These are phyloP conservation scores for Punica granatum DNA, from an alignment of 345 rosid species.

Conservation along the genomic window DNA sequence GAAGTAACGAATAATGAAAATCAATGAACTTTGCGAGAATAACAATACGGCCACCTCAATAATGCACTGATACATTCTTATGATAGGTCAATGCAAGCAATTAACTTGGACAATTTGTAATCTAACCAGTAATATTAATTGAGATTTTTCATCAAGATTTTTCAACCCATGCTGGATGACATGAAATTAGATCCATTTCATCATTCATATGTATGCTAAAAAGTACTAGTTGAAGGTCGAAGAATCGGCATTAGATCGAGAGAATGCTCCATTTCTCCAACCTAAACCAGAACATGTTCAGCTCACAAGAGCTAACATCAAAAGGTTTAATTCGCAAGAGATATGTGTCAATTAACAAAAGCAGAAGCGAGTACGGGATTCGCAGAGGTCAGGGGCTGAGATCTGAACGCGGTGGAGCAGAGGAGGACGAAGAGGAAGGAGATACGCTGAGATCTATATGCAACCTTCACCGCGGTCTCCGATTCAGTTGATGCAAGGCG, in stretches of 20 bases:
- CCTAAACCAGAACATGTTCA: too few species aligned
- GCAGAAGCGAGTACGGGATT: neutral
- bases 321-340: too few species aligned
- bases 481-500: slow-evolving; percentile 99
- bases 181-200: neutral
- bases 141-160: neutral
- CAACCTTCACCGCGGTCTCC: slow-evolving; percentile 67
- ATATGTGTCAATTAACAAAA: neutral
- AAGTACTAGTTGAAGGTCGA: neutral
- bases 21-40: too few species aligned
- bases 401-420: slow-evolving; percentile 3
- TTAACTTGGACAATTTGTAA: too few species aligned
- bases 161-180: neutral
- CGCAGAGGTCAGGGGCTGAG: neutral
- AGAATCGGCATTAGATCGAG: neutral
- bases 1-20: too few species aligned
- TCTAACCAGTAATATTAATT: neutral
- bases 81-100: too few species aligned
- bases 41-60: too few species aligned
- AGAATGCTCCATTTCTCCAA: neutral
- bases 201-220: too few species aligned
- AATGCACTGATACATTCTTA: too few species aligned
- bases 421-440: neutral
- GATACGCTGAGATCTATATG: neutral
- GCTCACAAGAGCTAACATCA: too few species aligned